Evolutionary conservation across 1,139 yeast species (phyloP), one percentile per base, ranked within the genome.

Genomic region (Zygosaccharomyces sapae): DNA sequence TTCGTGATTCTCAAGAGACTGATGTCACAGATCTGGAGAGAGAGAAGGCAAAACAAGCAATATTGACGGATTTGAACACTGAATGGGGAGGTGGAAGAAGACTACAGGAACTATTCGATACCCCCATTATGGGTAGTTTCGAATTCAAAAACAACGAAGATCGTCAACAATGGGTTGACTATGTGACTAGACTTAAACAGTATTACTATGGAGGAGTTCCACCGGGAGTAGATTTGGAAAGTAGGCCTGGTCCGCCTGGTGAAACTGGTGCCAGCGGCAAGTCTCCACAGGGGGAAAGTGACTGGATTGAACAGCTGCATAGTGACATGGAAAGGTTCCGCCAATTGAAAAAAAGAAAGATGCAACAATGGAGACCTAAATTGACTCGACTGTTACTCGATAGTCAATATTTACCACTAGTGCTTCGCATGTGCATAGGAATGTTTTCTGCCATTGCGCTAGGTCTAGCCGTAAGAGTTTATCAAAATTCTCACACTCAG

Each of bases 381-480:
- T 59, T 87, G 19, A 72, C 72, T 47, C 71, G 81, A 40, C 69
- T 84, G 13, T 71, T 89, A 41, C 74, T 87, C 47, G 80, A 81
- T 55, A 87, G 86, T 62, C 94, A 95, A 10, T 80, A 86, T 56
- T 75, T 89, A 6, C 97, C 97, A 1, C 71, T 92, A 44, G 74
- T 86, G n/a, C 74, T 90, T 54, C 73, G 97, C 53, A 69, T 86
- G 2, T 71, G 83, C 45, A 86, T 86, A 43, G 75, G 87, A 38
- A 64, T 80, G 7, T 73, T 85, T 46, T 77, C 85, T 19, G 67
- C 76, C 1, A 68, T 80, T 41, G 84, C 95, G 0, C 70, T 88
- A 53, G 89, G 80, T 0, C 62, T 88, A 27, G 87, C 95, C 0
- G 70, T 76, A 10, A 68, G 83, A 39, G 80, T 87, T n/a, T 83